Evolutionary conservation across 257 asterid species (phyloP), one percentile per base, ranked within the genome.

Genomic region (Rauvolfia tetraphylla): DNA sequence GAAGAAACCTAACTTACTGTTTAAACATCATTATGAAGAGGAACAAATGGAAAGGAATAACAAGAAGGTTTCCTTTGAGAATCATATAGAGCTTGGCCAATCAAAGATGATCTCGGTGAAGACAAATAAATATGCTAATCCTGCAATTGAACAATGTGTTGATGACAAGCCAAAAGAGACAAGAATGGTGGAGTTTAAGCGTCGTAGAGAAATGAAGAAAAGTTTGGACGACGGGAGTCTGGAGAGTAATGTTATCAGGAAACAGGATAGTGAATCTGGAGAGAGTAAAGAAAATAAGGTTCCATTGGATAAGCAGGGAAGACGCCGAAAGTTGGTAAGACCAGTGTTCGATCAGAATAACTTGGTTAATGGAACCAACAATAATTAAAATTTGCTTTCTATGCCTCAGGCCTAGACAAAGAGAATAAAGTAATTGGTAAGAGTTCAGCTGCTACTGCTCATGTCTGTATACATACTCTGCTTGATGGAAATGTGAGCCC

Each of bases 261-360:
- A 59, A 23, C 84, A 68, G 41, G 65, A 77, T 62, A 74, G 25
- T 68, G 51, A 34, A 41, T 51, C 77, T 38, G 33, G 48, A 77
- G 80, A 46, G 76, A 63, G 53, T 73, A 83, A 58, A 75, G 84
- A 81, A 41, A 4, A 41, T 20, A 81, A 75, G 76, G 81, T 31
- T 73, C 57, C 84, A 70, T 56, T 49, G 46, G 75, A 72, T 74
- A 75, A 82, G 75, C 79, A 69, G 79, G 58, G 61, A 59, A 89
- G 84, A 75, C 95, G 90, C 71, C 86, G 74, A 79, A 92, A 79
- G 84, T 84, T 92, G 81, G 85, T 90, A 41, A 84, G 96, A 53
- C 96, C 95, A 25, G 79, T 74, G 41, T 92, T 89, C 65, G 75
- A 75, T 49, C 81, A 79, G 53, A 63, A 56, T 46, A 83, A 83